A percentile compares a stretch with the other conserved stretches of the same genome.
phyloP scores from a whole-genome alignment of 805 yeast species.

The Cyberlindnera mycetangii region DNA sequence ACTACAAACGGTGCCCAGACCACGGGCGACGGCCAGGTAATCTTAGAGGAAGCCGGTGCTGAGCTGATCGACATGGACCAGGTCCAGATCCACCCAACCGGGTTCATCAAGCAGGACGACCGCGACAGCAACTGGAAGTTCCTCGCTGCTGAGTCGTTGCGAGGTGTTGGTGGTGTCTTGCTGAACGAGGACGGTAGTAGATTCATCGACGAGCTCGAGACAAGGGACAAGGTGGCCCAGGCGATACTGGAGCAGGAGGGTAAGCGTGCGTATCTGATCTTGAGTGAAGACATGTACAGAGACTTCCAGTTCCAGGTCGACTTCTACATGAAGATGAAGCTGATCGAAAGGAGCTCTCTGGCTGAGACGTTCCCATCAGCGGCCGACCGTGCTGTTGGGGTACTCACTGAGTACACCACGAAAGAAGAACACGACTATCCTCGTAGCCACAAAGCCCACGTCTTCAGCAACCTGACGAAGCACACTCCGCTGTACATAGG shows the following conservation, averaged over 20 bases:
- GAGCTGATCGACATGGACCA: slow-evolving; percentile 54
- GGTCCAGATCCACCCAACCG: slow-evolving; percentile 62
- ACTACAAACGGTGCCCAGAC: slow-evolving; percentile 57
- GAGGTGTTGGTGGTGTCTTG: slow-evolving; percentile 59
- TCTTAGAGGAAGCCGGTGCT: slow-evolving; percentile 47
- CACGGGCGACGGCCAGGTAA: slow-evolving; percentile 55
- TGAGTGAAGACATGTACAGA: slow-evolving; percentile 43
- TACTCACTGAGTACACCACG: slow-evolving; percentile 22
- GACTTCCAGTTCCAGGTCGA: slow-evolving; percentile 48
- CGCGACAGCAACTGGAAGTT: slow-evolving; percentile 45
- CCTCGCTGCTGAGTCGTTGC: slow-evolving; percentile 55
- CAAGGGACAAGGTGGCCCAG: slow-evolving; percentile 51
- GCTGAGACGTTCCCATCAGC: slow-evolving; percentile 29
- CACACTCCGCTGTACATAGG: slow-evolving; percentile 42
- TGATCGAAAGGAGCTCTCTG: slow-evolving; percentile 31
- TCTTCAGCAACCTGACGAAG: slow-evolving; percentile 28
- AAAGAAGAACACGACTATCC: slow-evolving; percentile 31
- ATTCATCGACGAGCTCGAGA: slow-evolving; percentile 51
- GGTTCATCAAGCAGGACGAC: slow-evolving; percentile 46
- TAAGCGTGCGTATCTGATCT: slow-evolving; percentile 33
- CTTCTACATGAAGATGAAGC: slow-evolving; percentile 43
- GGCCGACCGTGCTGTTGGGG: slow-evolving; percentile 24
- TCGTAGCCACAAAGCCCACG: slow-evolving; percentile 34
- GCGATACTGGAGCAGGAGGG: slow-evolving; percentile 35
- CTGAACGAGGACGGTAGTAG: slow-evolving; percentile 41